Evolutionary conservation across 2,329 filamentous ascomycete species (phyloP), one percentile per base, ranked within the genome.

Genomic region (Colletotrichum nymphaeae): DNA sequence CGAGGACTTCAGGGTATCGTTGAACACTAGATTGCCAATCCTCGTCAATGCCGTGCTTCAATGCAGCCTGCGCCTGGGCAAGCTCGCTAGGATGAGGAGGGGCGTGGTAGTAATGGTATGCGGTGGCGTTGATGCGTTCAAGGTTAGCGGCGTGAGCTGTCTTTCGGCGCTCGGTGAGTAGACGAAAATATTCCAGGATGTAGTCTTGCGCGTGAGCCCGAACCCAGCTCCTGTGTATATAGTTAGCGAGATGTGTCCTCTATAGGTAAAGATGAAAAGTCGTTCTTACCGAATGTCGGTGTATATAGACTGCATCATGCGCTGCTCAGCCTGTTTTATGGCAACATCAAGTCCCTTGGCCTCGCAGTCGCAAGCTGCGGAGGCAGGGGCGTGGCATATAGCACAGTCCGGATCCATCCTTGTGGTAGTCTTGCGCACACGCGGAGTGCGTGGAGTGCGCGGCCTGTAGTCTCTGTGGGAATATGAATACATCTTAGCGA

Each of bases 1-100:
- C 92, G 67, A 96, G 85, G n/a, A 95, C 91, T 79, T 95, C 93
- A 5, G 93, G 94, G 77, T 95, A 96, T 67, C 91, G 88, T 77
- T 94, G 89, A 52, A 95, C 93, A 60, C 91, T 93, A 35, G 89
- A 87, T 78, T 92, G 89, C 93, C 93, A 96, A 83, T 95, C 93
- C 74, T 93, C 91, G 78, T 95, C 93, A 78, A 95, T 93, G 74
- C 93, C 93, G 63, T 90, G 88, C 82, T 94, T 94, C 74, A 94
- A 86, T 62, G 88, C 87, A 19, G 87, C 86, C 78, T 94, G 89
- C 28, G 92, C 93, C 69, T 89, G 87, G 52, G 88, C 85, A 65
- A 95, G 88, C 78, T 94, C 88, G 75, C 83, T 86, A 30, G 89
- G 90, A 74, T 92, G 89, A 30, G 90, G 90, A 28, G 86, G 86